phyloP scores from a whole-genome alignment of 1,139 yeast species.

The Debaryomycetaceae sp. region DNA sequence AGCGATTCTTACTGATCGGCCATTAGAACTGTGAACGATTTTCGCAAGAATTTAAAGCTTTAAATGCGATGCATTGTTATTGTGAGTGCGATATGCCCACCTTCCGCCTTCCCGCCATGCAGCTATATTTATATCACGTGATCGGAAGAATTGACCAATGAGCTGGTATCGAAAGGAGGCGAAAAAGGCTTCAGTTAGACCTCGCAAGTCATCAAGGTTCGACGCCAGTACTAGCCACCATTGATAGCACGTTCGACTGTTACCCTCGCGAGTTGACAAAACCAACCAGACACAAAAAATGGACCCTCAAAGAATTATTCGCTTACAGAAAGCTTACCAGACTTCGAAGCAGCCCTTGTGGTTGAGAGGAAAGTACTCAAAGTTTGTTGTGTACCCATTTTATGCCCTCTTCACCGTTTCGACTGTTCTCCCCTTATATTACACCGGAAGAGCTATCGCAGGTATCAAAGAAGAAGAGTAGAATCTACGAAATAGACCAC shows the following conservation, averaged over 20 bases:
- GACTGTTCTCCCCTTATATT: constrained; percentile 59
- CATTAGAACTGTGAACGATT: constrained; percentile 5
- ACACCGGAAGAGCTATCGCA: constrained; percentile 67
- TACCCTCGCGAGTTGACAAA: too few species aligned
- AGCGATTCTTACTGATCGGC: constrained; percentile 4
- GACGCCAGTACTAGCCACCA: constrained; percentile 1
- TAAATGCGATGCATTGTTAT: neutral
- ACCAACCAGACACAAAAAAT: constrained; percentile 16
- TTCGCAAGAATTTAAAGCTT: neutral
- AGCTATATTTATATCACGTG: too few species aligned
- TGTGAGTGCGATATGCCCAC: neutral
- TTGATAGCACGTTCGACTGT: constrained; percentile 2
- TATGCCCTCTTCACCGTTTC: constrained; percentile 74
- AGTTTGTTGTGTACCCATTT: constrained; percentile 78
- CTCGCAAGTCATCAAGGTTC: neutral
- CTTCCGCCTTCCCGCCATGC: too few species aligned
- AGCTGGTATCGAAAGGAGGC: too few species aligned
- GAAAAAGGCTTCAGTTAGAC: too few species aligned
- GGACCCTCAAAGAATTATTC: constrained; percentile 60
- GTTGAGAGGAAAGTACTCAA: constrained; percentile 68
- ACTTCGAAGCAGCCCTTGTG: constrained; percentile 60
- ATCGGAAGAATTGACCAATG: neutral
- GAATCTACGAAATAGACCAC: too few species aligned
- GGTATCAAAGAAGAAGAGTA: constrained; percentile 47
- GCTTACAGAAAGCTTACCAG: constrained; percentile 69